A percentile compares a stretch with the other conserved stretches of the same genome.
Conservation (phyloP, 176 grass and related monocot genomes). For the Neostapfia colusana region DNA sequence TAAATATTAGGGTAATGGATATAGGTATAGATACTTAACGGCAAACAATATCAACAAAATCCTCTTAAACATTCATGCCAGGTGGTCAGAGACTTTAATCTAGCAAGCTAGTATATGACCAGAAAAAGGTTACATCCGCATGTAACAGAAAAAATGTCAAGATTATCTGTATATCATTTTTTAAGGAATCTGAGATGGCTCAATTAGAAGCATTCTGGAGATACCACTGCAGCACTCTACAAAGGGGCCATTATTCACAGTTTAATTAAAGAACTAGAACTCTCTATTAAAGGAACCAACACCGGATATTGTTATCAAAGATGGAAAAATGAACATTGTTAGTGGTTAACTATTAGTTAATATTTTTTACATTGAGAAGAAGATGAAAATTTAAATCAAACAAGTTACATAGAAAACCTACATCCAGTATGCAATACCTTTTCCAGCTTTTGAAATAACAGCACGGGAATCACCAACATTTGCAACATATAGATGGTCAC, state of each 20-base stretch:
- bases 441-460: slow-evolving; percentile 84
- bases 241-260: not conserved
- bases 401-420: slow-evolving; percentile 4
- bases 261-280: not conserved
- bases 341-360: not conserved
- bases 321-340: not conserved
- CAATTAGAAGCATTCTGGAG: slow-evolving; percentile 19
- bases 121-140: not conserved
- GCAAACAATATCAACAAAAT: slow-evolving; percentile 16
- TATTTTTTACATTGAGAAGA: not conserved
- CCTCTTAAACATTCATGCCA: not conserved
- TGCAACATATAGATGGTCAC: slow-evolving; percentile 84
- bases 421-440: slow-evolving; percentile 63
- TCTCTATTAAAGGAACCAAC: not conserved
- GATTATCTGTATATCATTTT: not conserved
- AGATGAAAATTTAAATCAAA: not conserved
- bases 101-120: slow-evolving; percentile 20
- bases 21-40: slow-evolving; percentile 19
- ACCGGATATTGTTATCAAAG: not conserved
- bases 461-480: slow-evolving; percentile 95
- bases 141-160: not conserved
- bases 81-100: not conserved
- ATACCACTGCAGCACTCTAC: not conserved
- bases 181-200: not conserved
- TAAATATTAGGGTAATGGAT: not conserved